These are phyloP conservation scores for Colletotrichum theobromicola DNA, from an alignment of 2,329 filamentous ascomycete genomes.

Conservation along the genomic window DNA sequence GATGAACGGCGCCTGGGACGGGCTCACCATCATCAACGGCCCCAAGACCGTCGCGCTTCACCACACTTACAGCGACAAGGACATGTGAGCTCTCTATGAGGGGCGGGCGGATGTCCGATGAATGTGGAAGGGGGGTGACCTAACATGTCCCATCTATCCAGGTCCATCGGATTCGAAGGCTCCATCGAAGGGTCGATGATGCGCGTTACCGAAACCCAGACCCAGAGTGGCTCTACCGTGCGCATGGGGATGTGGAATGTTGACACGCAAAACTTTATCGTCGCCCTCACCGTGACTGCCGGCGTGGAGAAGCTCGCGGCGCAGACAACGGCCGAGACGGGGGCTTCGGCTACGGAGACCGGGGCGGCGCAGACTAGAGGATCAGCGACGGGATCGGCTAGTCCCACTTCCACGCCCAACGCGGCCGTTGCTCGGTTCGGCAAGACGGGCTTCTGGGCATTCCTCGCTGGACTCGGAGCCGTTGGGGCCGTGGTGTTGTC, in stretches of 20 bases:
- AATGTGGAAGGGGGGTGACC: neutral
- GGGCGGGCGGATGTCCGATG: neutral
- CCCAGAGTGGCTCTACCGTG: neutral
- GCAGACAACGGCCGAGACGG: neutral
- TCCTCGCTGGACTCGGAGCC: slow-evolving; percentile 34
- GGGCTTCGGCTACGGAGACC: neutral
- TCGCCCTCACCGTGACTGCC: slow-evolving; percentile 41
- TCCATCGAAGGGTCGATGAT: neutral
- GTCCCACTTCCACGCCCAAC: slow-evolving; percentile 26
- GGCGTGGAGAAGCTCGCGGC: slow-evolving; percentile 39
- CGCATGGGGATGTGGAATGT: neutral
- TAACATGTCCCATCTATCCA: neutral
- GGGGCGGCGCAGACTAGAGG: neutral
- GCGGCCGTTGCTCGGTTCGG: slow-evolving; percentile 34
- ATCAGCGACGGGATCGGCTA: neutral
- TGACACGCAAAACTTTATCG: slow-evolving; percentile 7
- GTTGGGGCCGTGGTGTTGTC: neutral
- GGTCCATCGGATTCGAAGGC: neutral
- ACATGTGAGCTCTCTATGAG: neutral
- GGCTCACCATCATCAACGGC: slow-evolving; percentile 31
- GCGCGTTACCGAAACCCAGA: neutral
- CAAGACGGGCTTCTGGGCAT: slow-evolving; percentile 39
- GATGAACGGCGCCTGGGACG: slow-evolving; percentile 12
- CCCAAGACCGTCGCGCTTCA: slow-evolving; percentile 29
- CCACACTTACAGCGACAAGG: neutral